phyloP scores from a whole-genome alignment of 805 yeast species.

The Yamadazyma endophytica region DNA sequence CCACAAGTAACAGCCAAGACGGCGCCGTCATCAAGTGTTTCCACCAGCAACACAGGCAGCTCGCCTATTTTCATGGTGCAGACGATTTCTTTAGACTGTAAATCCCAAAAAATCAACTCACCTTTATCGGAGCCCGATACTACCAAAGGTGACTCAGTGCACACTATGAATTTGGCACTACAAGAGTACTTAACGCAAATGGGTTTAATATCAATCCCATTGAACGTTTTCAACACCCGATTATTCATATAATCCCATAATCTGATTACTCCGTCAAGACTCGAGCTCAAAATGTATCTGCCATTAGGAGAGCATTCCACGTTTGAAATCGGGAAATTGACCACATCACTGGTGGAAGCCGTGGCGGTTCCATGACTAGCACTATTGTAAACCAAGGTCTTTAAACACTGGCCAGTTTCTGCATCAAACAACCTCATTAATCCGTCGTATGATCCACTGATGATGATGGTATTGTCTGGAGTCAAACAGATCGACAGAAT shows the following conservation, averaged over 20 bases:
- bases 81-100: conserved; percentile 53
- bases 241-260: conserved; percentile 87
- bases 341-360: conserved; percentile 48
- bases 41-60: conserved; percentile 32
- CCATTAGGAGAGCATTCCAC: conserved; percentile 80
- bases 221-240: conserved; percentile 71
- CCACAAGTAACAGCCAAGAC: no score
- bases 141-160: conserved; percentile 33
- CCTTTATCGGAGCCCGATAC: conserved; percentile 64
- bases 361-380: conserved; percentile 58
- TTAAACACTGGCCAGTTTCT: conserved; percentile 84
- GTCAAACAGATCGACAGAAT: conserved; percentile 72
- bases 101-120: conserved; percentile 56
- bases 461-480: conserved; percentile 75
- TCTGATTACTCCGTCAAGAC: conserved; percentile 74
- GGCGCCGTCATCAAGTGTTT: conserved; percentile 31
- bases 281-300: conserved; percentile 68
- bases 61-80: conserved; percentile 14
- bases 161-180: conserved; percentile 47
- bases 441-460: conserved; percentile 89
- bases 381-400: conserved; percentile 76
- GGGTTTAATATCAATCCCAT: conserved; percentile 23
- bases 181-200: conserved; percentile 53
- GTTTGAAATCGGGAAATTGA: conserved; percentile 66
- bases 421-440: conserved; percentile 85